Conservation (phyloP, 1,284 basidiomycete species). For the Sporisorium sorghi region DNA sequence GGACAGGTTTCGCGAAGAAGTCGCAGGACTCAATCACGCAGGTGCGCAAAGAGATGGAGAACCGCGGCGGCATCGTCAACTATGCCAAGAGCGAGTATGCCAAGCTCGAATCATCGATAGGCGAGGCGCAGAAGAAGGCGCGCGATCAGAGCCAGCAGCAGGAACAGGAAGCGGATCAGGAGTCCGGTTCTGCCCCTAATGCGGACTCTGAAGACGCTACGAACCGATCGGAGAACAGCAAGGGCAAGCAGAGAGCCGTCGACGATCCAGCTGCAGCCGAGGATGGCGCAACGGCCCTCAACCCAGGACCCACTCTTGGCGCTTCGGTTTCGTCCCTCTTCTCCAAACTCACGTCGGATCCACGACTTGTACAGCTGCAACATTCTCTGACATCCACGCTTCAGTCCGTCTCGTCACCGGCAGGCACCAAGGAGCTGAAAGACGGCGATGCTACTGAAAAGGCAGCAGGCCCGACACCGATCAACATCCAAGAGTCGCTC, state of each 20-base stretch:
- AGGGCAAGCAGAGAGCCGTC: constrained; percentile 42
- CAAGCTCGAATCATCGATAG: constrained; percentile 57
- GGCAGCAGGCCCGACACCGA: constrained; percentile 8
- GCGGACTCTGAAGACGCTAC: neutral
- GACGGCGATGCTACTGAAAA: constrained; percentile 9
- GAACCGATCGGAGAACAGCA: constrained; percentile 27
- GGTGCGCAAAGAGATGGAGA: constrained; percentile 56
- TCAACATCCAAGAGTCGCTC: constrained; percentile 50
- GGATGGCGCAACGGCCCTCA: neutral
- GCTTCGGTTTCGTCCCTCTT: constrained; percentile 46
- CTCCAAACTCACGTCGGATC: constrained; percentile 41
- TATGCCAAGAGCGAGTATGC: constrained; percentile 54
- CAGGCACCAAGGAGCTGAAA: neutral
- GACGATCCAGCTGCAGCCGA: constrained; percentile 12
- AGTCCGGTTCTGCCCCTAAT: neutral
- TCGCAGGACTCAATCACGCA: constrained; percentile 52
- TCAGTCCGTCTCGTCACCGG: constrained; percentile 24
- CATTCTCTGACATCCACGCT: constrained; percentile 37
- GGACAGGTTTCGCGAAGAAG: constrained; percentile 62
- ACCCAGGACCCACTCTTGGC: constrained; percentile 28
- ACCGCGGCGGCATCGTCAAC: constrained; percentile 58
- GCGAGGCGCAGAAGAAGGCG: constrained; percentile 55
- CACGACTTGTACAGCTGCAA: constrained; percentile 42
- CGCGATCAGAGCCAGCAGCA: constrained; percentile 43
- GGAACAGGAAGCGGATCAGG: neutral